Evolutionary conservation across 2,329 filamentous ascomycete genomes (phyloP), one percentile per base, ranked within the genome.

Genomic region (Diaporthe sp.): DNA sequence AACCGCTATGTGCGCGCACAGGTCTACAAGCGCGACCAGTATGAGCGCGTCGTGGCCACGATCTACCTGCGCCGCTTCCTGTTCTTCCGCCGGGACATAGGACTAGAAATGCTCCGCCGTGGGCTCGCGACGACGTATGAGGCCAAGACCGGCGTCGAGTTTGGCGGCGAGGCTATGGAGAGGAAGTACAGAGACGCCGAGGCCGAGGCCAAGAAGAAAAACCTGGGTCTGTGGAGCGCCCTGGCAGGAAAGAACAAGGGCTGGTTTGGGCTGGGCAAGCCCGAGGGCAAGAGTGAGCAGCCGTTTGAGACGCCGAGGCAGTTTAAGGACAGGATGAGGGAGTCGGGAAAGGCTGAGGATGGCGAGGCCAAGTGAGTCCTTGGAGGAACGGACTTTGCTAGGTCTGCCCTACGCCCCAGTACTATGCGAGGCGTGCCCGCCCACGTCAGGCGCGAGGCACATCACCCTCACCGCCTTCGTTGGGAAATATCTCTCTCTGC

Each of bases 121-220:
- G 97, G 97, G 0, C 85, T 97, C 78, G 97, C 96, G 55, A 98
- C 95, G 3, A 93, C 97, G 4, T 99, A 98, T 83, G 97, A 98
- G 85, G 96, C 95, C 39, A 98, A 98, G 85, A 90, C 88, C 7
- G 97, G 96, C 4, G 93, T 91, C 28, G 97, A 98, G 82, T 99
- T 97, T 87, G 97, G 97, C 34, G 91, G 92, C 0, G 84, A 84
- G n/a, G 85, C 84, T 57, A 87, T 90, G 74, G 90, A 92, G 80
- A 85, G 87, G 65, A 83, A 88, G 76, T 96, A 96, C 82, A 89
- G 91, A 78, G 88, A 86, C 76, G 92, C 92, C 8, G 92, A 96
- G 85, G 88, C 87, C 63, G 87, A 87, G 82, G 94, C 94, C 4
- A 94, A 92, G 86, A 86, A 82, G 77, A 90, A 88, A 81, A 90